A percentile compares a stretch with the other conserved stretches of the same genome.
Conservation (phyloP, 129 eudicot genomes). For the Tagetes patula region DNA sequence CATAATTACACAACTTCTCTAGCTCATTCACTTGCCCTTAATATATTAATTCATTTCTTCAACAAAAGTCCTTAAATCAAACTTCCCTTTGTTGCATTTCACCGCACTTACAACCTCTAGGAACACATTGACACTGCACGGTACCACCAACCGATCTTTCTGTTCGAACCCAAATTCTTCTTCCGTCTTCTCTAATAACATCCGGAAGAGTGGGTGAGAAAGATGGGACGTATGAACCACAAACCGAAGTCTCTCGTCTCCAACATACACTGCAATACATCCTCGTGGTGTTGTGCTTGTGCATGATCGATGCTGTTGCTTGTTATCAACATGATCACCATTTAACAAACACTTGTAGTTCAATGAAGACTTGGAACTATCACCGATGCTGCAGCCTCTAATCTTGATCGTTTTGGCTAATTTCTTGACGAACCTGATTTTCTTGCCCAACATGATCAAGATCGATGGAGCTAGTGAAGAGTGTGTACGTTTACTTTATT, state of each 20-base stretch:
- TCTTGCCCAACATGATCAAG: constrained; percentile 62
- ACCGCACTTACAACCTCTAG: constrained; percentile 67
- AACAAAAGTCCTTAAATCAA: constrained; percentile 64
- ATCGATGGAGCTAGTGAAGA: background rate
- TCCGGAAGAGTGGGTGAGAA: constrained; percentile 85
- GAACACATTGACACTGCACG: constrained; percentile 71
- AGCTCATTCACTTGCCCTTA: background rate
- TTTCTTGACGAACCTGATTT: constrained; percentile 55
- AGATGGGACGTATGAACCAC: constrained; percentile 73
- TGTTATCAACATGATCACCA: constrained; percentile 23
- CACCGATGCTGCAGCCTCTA: constrained; percentile 17
- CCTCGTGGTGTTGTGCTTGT: constrained; percentile 63
- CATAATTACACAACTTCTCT: constrained; percentile 15
- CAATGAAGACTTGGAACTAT: constrained; percentile 9
- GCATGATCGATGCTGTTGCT: constrained; percentile 14
- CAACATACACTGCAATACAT: constrained; percentile 68
- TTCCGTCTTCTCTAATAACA: constrained; percentile 71
- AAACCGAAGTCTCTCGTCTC: constrained; percentile 69
- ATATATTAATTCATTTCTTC: constrained; percentile 42
- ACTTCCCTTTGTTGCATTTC: constrained; percentile 62
- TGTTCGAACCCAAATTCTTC: constrained; percentile 68
- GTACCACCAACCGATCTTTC: constrained; percentile 58
- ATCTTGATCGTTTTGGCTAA: constrained; percentile 57
- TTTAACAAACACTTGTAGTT: constrained; percentile 33
- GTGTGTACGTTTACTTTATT: constrained; percentile 1